Evolutionary conservation across 1,139 yeast genomes (phyloP), one percentile per base, ranked within the genome.

Genomic region (Suhomyces bribrorum): DNA sequence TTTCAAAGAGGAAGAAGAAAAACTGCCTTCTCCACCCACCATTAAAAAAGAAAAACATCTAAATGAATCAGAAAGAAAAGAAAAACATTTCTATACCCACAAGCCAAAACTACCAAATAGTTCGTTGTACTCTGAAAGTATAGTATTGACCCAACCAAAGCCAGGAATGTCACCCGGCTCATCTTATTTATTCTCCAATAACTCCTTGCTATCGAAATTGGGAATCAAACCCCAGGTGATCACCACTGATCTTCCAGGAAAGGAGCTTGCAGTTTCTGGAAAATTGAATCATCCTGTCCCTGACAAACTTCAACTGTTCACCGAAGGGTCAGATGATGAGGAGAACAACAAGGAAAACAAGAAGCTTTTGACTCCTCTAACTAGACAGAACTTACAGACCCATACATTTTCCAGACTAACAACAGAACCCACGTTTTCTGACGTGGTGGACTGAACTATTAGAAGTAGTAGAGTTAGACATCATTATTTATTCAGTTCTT

Each of bases 171-270:
- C 59, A 5, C 50, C 64, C 9, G 61, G 70, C 3, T 52, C 64
- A 15, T 57, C 69, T 12, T 66, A 64, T 32, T 48, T 68, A 24
- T 63, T 62, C 40, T 48, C 67, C 17, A 69, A 66, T 47, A 61
- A 54, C 36, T 61, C 75, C 2, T 51, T 71, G 26, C 54, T 72
- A 20, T 59, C 73, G 6, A 63, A 64, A 38, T 50, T 72, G 18
- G 77, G 77, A 2, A 69, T 72, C 22, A 58, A 60, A 36, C 77
- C 77, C 0, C 76, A 70, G 48, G 71, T 71, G 8, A 62, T 72
- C n/a, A 56, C 65, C 14, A 44, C 65, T 2, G 57, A 55, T n/a
- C 32, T 56, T n/a, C 50, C 61, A 26, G 43, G 39, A 3, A 41
- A 34, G 20, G 47, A 47, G 26, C 37, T 45, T 32, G 36, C 45